Evolutionary conservation across 2,329 filamentous ascomycete genomes (phyloP).

Genomic region (Cladophialophora yegresii): DNA sequence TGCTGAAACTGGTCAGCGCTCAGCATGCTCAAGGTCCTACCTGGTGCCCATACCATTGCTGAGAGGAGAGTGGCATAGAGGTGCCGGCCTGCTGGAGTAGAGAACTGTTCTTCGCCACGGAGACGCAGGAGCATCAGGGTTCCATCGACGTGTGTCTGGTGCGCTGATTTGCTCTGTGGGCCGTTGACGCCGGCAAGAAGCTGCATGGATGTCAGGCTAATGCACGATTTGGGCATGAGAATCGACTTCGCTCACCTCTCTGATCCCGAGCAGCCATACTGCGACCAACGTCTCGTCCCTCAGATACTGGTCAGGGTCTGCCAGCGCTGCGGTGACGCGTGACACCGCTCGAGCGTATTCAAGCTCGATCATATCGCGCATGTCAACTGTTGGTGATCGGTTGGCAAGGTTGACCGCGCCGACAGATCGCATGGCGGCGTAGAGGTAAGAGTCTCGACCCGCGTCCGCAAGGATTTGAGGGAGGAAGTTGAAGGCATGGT

Average conservation of each 20-base stretch:
- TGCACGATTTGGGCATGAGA: neutral
- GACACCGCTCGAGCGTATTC: constrained; percentile 27
- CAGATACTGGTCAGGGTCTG: constrained; percentile 23
- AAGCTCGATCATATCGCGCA: constrained; percentile 19
- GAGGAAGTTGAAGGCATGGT: constrained; percentile 23
- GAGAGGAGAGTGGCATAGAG: constrained; percentile 24
- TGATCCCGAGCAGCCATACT: constrained; percentile 26
- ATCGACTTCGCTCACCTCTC: constrained; percentile 20
- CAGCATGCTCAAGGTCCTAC: constrained; percentile 11
- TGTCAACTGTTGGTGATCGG: constrained; percentile 27
- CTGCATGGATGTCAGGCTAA: constrained; percentile 15
- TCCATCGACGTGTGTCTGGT: constrained; percentile 29
- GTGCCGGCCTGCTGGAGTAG: constrained; percentile 22
- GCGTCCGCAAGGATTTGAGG: constrained; percentile 20
- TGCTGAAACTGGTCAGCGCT: constrained; percentile 22
- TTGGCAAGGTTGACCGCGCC: constrained; percentile 27
- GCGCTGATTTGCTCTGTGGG: constrained; percentile 9
- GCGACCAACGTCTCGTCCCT: constrained; percentile 29
- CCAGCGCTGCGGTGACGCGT: constrained; percentile 21
- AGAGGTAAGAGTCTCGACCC: constrained; percentile 22
- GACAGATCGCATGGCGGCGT: constrained; percentile 27
- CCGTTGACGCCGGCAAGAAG: constrained; percentile 22
- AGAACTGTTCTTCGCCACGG: constrained; percentile 26
- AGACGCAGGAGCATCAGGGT: constrained; percentile 27
- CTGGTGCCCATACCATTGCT: constrained; percentile 21